Percentiles rank a stretch among this genome's conserved stretches.
Evolutionary conservation across 805 yeast genomes (phyloP).

Genomic region (Saturnispora bothae): DNA sequence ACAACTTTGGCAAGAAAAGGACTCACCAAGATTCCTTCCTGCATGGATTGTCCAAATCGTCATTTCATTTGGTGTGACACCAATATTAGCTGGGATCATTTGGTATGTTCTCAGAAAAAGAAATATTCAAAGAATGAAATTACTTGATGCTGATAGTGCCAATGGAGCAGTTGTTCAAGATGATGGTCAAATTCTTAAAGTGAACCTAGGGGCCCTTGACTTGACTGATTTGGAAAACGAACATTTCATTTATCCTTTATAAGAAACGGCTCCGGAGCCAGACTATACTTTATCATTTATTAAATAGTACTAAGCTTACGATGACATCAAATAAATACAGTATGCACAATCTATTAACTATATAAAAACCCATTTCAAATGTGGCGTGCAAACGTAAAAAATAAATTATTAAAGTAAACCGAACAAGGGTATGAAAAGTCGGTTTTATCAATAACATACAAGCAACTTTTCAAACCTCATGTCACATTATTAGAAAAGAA

Average conservation of each 20-base stretch:
- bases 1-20: constrained; percentile 41
- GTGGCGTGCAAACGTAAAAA: too few relatives aligned
- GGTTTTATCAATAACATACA: too few relatives aligned
- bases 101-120: constrained; percentile 35
- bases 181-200: constrained; percentile 17
- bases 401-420: too few relatives aligned
- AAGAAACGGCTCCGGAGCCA: too few relatives aligned
- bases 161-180: constrained; percentile 23
- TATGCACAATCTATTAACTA: too few relatives aligned
- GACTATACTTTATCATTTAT: too few relatives aligned
- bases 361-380: too few relatives aligned
- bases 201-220: constrained; percentile 37
- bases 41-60: constrained; percentile 51
- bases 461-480: too few relatives aligned
- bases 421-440: too few relatives aligned
- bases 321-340: too few relatives aligned
- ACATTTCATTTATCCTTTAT: constrained; percentile 40
- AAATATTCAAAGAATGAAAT: constrained; percentile 24
- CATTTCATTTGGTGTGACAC: constrained; percentile 37
- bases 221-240: constrained; percentile 44
- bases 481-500: too few relatives aligned
- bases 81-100: constrained; percentile 32
- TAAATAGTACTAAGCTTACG: too few relatives aligned
- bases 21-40: constrained; percentile 37
- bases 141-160: constrained; percentile 15